phyloP scores from a whole-genome alignment of 495 filamentous ascomycete genomes.

The Penicillium egyptiacum region DNA sequence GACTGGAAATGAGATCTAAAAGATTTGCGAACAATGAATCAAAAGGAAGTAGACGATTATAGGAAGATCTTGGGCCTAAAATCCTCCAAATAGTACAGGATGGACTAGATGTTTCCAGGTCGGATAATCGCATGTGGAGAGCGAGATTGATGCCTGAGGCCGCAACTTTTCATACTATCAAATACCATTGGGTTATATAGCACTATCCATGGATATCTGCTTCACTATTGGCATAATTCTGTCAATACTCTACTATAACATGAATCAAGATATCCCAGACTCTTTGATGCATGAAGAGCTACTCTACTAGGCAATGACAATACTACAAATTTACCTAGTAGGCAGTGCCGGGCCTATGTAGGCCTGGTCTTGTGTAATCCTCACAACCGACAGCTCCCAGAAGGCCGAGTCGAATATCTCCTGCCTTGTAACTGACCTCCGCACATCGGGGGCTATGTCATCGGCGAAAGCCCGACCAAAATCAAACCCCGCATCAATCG shows the following conservation, averaged over 20 bases:
- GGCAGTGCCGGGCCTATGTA: neutral
- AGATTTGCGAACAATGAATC: neutral
- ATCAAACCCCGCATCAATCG: slow-evolving; percentile 24
- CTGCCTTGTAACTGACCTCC: neutral
- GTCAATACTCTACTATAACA: neutral
- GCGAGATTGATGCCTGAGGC: neutral
- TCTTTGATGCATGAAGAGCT: neutral
- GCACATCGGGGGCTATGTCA: slow-evolving; percentile 9
- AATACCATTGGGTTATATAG: neutral
- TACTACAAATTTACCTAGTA: neutral
- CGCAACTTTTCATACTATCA: neutral
- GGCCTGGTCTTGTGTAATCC: neutral
- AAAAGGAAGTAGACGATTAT: neutral
- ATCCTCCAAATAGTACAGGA: neutral
- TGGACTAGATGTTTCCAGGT: neutral
- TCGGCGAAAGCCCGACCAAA: slow-evolving; percentile 21
- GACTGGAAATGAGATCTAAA: neutral
- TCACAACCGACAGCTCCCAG: neutral
- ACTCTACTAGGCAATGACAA: neutral
- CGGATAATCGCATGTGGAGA: neutral
- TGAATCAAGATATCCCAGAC: neutral
- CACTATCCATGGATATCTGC: neutral
- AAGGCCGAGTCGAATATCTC: neutral
- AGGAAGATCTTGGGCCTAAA: neutral
- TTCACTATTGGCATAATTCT: neutral